Conservation (phyloP, 306 rosid species). For the Geum urbanum region DNA sequence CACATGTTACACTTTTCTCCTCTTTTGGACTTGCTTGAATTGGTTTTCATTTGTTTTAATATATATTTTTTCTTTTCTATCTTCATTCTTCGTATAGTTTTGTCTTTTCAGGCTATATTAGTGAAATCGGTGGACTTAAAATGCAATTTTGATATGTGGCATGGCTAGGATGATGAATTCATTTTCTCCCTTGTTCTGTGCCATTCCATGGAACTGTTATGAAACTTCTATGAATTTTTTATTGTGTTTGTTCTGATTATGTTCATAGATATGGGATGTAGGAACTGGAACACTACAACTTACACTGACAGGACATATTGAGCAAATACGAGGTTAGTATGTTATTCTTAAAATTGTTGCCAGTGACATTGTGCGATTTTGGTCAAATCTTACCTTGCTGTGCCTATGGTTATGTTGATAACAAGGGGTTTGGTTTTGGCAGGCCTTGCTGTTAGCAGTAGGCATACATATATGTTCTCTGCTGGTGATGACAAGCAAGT, state of each 20-base stretch:
- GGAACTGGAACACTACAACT: slow-evolving; percentile 83
- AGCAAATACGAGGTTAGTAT: slow-evolving; percentile 80
- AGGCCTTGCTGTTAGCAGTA: slow-evolving; percentile 93
- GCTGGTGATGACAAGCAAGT: slow-evolving; percentile 99
- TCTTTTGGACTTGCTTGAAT: too few species aligned
- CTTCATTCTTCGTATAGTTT: background rate
- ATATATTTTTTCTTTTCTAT: background rate
- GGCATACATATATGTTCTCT: slow-evolving; percentile 95
- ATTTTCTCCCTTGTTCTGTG: background rate
- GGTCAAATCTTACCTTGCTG: slow-evolving; percentile 12
- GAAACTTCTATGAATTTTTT: background rate
- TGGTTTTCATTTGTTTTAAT: background rate
- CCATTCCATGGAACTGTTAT: background rate
- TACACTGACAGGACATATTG: slow-evolving; percentile 93
- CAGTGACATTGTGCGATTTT: slow-evolving; percentile 9
- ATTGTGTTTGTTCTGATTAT: slow-evolving; percentile 19
- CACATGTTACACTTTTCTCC: background rate
- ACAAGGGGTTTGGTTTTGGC: slow-evolving; percentile 21
- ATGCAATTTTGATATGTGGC: background rate
- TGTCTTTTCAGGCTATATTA: background rate
- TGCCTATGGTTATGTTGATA: slow-evolving; percentile 15
- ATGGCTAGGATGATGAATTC: background rate
- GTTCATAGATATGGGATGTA: slow-evolving; percentile 89
- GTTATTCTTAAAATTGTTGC: slow-evolving; percentile 11
- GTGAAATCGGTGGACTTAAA: background rate